These are phyloP conservation scores for Magnaporthiopsis incrustans DNA, from an alignment of 2,329 filamentous ascomycete species.

Conservation along the genomic window DNA sequence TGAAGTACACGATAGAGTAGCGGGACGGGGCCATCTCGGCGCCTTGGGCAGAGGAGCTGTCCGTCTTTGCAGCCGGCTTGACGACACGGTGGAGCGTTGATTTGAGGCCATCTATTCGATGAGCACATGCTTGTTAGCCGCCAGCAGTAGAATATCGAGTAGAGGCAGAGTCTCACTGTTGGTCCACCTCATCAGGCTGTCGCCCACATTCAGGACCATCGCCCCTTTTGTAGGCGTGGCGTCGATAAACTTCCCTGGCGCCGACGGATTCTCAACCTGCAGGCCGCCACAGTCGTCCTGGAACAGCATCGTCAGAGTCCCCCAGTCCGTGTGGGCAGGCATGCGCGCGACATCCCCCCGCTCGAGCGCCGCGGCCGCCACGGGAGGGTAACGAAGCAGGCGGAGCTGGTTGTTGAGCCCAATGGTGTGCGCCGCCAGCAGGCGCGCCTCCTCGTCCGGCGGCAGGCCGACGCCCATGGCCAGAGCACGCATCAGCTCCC, in stretches of 20 bases:
- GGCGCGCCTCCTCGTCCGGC: slow-evolving; percentile 14
- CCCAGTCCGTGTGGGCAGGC: slow-evolving; percentile 26
- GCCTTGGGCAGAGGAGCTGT: slow-evolving; percentile 24
- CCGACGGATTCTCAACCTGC: slow-evolving; percentile 30
- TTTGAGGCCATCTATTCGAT: slow-evolving; percentile 31
- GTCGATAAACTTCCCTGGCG: slow-evolving; percentile 28
- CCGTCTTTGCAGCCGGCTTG: slow-evolving; percentile 28
- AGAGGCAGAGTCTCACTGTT: slow-evolving; percentile 18
- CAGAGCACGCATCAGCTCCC: slow-evolving; percentile 21
- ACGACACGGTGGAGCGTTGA: slow-evolving; percentile 47
- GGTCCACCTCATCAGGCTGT: slow-evolving; percentile 32
- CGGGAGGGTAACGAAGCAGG: slow-evolving; percentile 44
- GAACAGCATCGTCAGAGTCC: slow-evolving; percentile 37
- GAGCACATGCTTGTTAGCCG: neutral
- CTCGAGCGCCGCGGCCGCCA: slow-evolving; percentile 20
- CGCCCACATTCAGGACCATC: slow-evolving; percentile 32
- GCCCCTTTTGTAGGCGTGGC: slow-evolving; percentile 23
- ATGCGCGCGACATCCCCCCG: slow-evolving; percentile 19
- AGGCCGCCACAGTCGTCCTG: slow-evolving; percentile 35
- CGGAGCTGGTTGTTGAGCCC: slow-evolving; percentile 52
- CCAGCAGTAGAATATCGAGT: slow-evolving; percentile 11
- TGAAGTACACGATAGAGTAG: slow-evolving; percentile 53
- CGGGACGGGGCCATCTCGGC: slow-evolving; percentile 34
- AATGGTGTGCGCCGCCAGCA: slow-evolving; percentile 33
- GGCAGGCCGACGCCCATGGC: slow-evolving; percentile 25